Evolutionary conservation across 768 basidiomycete species (phyloP).

Genomic region (Boletus rex-veris): DNA sequence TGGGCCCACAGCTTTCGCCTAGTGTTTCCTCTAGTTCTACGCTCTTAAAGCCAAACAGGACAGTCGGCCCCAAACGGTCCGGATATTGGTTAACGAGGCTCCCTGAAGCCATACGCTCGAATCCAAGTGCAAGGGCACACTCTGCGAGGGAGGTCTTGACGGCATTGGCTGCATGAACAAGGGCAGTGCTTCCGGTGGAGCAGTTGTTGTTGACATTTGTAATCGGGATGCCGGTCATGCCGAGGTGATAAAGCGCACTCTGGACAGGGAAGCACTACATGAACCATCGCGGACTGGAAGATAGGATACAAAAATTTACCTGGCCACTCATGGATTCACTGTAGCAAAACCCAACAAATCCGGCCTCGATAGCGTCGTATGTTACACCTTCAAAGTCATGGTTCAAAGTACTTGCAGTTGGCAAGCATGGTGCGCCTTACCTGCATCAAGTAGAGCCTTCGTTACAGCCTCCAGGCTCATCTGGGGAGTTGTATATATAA

Average conservation of each 20-base stretch:
- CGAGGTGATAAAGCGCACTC: slow-evolving; percentile 76
- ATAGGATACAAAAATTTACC: slow-evolving; percentile 30
- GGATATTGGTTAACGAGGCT: slow-evolving; percentile 63
- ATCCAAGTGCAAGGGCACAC: slow-evolving; percentile 77
- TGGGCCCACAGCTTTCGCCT: slow-evolving; percentile 63
- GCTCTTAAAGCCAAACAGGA: slow-evolving; percentile 39
- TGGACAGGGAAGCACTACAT: slow-evolving; percentile 23
- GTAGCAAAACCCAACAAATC: slow-evolving; percentile 72
- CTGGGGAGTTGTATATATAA: background rate
- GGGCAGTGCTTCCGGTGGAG: slow-evolving; percentile 72
- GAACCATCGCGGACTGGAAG: background rate
- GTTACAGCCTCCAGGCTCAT: slow-evolving; percentile 60
- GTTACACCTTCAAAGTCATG: slow-evolving; percentile 54
- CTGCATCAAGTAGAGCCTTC: slow-evolving; percentile 81
- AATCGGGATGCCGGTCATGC: slow-evolving; percentile 77
- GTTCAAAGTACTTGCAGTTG: slow-evolving; percentile 9
- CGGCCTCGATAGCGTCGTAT: slow-evolving; percentile 69
- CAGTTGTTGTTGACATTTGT: slow-evolving; percentile 86
- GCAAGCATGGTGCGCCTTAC: slow-evolving; percentile 31
- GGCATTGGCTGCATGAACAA: slow-evolving; percentile 64
- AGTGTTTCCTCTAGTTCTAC: slow-evolving; percentile 42
- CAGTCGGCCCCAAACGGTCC: slow-evolving; percentile 44
- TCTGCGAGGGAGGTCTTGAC: slow-evolving; percentile 66
- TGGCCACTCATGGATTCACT: slow-evolving; percentile 77
- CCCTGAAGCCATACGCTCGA: slow-evolving; percentile 79